Evolutionary conservation across 148 eudicot species (phyloP), one percentile per base, ranked within the genome.

Genomic region (Rheum nobile): DNA sequence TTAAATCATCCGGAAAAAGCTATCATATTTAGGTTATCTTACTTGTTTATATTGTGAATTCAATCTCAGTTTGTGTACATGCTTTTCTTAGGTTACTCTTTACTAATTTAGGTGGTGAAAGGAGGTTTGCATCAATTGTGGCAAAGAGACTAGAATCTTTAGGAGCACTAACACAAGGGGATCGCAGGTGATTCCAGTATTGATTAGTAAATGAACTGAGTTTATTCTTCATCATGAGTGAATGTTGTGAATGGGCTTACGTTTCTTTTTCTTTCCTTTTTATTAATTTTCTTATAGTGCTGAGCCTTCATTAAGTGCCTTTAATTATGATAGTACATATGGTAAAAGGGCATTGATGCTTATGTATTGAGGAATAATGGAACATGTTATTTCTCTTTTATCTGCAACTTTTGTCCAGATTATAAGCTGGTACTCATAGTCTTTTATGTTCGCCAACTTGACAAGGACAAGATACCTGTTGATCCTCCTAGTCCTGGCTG

Each of bases 121-220:
- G 97, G 43, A 89, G 98, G 59, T 95, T 95, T 86, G 98, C 97
- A 42, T 95, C 98, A 59, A 87, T 91, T 78, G 98, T 95, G 81
- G 98, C 98, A 32, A 95, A 95, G 86, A 87, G 98, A 78, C 82
- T 95, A 50, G 96, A 91, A 77, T 90, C 98, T 52, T 97, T 95
- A 78, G 98, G 98, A 59, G 98, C 98, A 47, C 77, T 95, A 75
- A 95, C 98, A 37, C 98, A 95, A 80, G 98, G 98, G 47, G 98
- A 95, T 78, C 97, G 98, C 21, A 86, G 98, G 98, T 91, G 76
- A 63, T 74, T 54, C 59, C 8, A 21, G 52, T 31, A 1, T 32
- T 17, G 21, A 65, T 28, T 11, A 13, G 68, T 31, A 31, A 24
- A 61, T 12, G 24, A 74, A n/a, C 14, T 28, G 38, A 31, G 13